Evolutionary conservation across 495 filamentous ascomycete species (phyloP).

Genomic region (Chlorociboria aeruginascens): DNA sequence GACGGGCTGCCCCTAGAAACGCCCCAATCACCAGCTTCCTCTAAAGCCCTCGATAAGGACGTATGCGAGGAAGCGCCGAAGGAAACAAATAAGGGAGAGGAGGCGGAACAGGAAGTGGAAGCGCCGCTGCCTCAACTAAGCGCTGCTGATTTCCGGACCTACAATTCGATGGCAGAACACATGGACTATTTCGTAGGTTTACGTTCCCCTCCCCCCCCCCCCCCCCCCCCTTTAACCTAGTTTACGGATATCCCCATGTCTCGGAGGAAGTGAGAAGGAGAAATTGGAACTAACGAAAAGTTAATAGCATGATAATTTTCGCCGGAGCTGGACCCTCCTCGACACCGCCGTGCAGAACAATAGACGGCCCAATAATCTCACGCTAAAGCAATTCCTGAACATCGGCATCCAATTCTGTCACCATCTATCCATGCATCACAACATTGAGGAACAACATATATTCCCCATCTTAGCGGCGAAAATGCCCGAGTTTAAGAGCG

Average conservation of each 20-base stretch:
- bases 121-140: conserved; percentile 7
- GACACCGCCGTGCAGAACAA: conserved; percentile 42
- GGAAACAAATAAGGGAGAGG: conserved; percentile 1
- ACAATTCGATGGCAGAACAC: conserved; percentile 23
- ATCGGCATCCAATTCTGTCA: conserved; percentile 52
- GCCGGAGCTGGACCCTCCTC: conserved; percentile 56
- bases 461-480: conserved; percentile 65
- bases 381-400: conserved; percentile 51
- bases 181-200: conserved; percentile 63
- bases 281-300: no score
- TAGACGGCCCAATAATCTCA: conserved; percentile 43
- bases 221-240: background rate
- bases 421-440: conserved; percentile 66
- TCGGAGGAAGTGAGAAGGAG: background rate
- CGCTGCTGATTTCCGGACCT: conserved; percentile 13
- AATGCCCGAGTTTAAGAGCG: conserved; percentile 65
- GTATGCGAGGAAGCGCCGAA: background rate
- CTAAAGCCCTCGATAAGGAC: no score
- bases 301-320: conserved; percentile 60
- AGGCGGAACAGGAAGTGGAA: conserved; percentile 4
- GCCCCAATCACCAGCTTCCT: no score
- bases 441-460: conserved; percentile 72
- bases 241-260: no score
- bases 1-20: no score
- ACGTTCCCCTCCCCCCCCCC: no score